A percentile compares a stretch with the other conserved stretches of the same genome.
These are phyloP conservation scores for Fusarium sp. DNA, from an alignment of 2,329 filamentous ascomycete species.

Conservation along the genomic window DNA sequence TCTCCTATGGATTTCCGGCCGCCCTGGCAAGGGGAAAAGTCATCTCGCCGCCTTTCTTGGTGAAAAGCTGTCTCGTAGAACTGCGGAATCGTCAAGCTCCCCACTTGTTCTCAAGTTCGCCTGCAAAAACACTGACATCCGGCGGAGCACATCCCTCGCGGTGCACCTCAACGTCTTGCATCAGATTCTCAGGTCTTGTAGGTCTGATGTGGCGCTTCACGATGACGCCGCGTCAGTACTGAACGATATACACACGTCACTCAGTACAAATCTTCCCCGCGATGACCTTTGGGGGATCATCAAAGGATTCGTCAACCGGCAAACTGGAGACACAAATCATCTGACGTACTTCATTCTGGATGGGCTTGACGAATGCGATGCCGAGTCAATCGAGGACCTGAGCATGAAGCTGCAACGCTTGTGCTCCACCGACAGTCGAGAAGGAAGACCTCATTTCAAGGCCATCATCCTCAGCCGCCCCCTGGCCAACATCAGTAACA, in stretches of 20 bases:
- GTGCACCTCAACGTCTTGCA: background rate
- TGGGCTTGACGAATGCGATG: background rate
- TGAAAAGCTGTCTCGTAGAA: no score
- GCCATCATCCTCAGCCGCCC: background rate
- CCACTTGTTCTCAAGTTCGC: background rate
- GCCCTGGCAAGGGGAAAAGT: background rate
- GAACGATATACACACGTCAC: background rate
- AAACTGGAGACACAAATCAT: rapidly evolving
- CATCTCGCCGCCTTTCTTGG: background rate
- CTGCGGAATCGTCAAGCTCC: background rate
- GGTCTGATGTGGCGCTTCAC: background rate
- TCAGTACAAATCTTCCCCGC: background rate
- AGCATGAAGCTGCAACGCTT: background rate
- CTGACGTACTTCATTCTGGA: background rate
- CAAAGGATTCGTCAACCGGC: background rate
- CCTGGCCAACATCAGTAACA: background rate
- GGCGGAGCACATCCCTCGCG: background rate
- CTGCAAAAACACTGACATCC: background rate
- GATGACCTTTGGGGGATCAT: background rate
- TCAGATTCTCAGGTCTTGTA: background rate
- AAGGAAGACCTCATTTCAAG: background rate
- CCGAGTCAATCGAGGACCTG: background rate
- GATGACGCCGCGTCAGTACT: background rate
- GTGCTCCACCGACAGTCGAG: no score
- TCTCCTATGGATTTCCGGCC: background rate